A percentile compares a stretch with the other conserved stretches of the same genome.
Conservation (phyloP, 225 moss, liverwort and hornwort species). For the Polytrichum formosum region DNA sequence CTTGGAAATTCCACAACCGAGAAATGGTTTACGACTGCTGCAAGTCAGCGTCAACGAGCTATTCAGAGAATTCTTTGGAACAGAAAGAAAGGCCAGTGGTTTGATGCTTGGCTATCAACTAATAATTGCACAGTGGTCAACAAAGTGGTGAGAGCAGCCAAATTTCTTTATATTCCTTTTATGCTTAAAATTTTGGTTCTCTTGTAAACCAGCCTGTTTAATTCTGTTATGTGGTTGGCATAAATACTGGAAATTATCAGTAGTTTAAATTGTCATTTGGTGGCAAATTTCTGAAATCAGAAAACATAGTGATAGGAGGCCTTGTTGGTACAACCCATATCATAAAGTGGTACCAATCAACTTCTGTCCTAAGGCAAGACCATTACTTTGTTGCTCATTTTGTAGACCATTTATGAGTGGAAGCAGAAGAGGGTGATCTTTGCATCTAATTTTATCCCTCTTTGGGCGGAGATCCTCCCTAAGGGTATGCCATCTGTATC, state of each 20-base stretch:
- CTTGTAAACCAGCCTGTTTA: no score
- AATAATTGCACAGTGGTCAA: conserved; percentile 30
- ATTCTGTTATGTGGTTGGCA: no score
- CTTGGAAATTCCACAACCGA: conserved; percentile 31
- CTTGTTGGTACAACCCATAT: no score
- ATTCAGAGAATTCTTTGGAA: conserved; percentile 52
- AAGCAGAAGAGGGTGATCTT: conserved; percentile 39
- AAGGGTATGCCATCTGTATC: conserved; percentile 23
- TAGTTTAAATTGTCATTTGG: neutral
- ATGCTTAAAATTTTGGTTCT: no score
- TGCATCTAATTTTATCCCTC: conserved; percentile 56
- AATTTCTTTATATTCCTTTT: no score
- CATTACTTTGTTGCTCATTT: neutral
- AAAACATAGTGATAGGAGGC: no score
- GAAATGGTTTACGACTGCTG: conserved; percentile 25
- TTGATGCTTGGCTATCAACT: conserved; percentile 44
- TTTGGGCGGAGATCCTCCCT: conserved; percentile 46
- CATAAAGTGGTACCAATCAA: no score
- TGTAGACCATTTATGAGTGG: conserved; percentile 43
- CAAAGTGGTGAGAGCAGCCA: conserved; percentile 27
- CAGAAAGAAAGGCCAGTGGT: conserved; percentile 46
- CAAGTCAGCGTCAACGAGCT: conserved; percentile 34
- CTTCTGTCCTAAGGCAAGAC: no score
- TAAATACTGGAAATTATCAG: no score
- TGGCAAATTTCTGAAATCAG: no score